Evolutionary conservation across 1,139 yeast species (phyloP).

Genomic region (Arxiozyma heterogenica): DNA sequence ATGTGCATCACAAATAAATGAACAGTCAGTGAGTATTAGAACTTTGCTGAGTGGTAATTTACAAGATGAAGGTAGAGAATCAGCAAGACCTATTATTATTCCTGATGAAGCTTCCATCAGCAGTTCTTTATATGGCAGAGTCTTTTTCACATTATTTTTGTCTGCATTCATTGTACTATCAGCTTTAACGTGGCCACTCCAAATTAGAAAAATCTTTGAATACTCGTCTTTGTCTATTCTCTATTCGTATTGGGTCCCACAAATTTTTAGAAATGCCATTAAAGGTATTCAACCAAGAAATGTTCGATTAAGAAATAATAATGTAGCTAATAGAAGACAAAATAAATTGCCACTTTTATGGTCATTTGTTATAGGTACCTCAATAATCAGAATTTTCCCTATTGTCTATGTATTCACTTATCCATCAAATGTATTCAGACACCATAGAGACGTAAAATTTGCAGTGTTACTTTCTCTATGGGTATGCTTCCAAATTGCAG

Average conservation of each 20-base stretch:
- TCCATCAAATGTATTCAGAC: slow-evolving; percentile 45
- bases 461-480: slow-evolving; percentile 41
- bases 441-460: slow-evolving; percentile 46
- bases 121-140: slow-evolving; percentile 53
- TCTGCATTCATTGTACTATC: slow-evolving; percentile 51
- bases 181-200: slow-evolving; percentile 56
- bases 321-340: slow-evolving; percentile 15
- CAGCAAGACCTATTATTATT: slow-evolving; percentile 17
- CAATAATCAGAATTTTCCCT: slow-evolving; percentile 56
- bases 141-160: slow-evolving; percentile 50
- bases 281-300: slow-evolving; percentile 27
- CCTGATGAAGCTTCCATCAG: slow-evolving; percentile 51
- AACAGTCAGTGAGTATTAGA: slow-evolving; percentile 30
- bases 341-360: slow-evolving; percentile 25
- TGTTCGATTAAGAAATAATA: slow-evolving; percentile 14
- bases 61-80: slow-evolving; percentile 15
- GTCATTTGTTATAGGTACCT: slow-evolving; percentile 57
- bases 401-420: slow-evolving; percentile 46
- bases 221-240: slow-evolving; percentile 41
- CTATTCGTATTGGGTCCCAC: slow-evolving; percentile 87
- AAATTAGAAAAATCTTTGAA: slow-evolving; percentile 50
- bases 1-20: slow-evolving; percentile 65
- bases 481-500: slow-evolving; percentile 46
- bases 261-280: slow-evolving; percentile 66
- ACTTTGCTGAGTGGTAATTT: slow-evolving; percentile 19